These are phyloP conservation scores for Myxozyma melibiosi DNA, from an alignment of 805 yeast genomes.

Conservation along the genomic window DNA sequence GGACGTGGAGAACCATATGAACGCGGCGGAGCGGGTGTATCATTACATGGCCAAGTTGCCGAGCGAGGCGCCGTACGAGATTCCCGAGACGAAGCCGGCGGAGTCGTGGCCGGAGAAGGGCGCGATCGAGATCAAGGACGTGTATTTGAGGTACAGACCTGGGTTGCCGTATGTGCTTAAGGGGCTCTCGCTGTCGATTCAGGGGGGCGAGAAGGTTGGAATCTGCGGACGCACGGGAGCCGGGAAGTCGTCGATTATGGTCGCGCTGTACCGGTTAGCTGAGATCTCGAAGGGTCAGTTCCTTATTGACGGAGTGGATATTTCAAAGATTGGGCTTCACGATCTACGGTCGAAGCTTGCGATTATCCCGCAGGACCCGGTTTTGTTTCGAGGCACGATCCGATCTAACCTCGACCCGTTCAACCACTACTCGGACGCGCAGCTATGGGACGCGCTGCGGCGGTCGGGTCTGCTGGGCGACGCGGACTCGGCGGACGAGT, in stretches of 20 bases:
- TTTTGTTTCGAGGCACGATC: conserved; percentile 75
- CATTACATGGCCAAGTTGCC: conserved; percentile 65
- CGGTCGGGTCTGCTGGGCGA: conserved; percentile 46
- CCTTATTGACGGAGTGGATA: conserved; percentile 69
- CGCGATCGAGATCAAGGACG: conserved; percentile 57
- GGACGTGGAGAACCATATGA: conserved; percentile 74
- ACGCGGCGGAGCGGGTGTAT: conserved; percentile 70
- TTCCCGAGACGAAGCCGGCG: conserved; percentile 49
- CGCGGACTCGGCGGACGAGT: conserved; percentile 15
- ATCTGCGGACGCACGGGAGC: conserved; percentile 92
- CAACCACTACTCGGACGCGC: conserved; percentile 54
- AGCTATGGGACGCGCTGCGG: conserved; percentile 69
- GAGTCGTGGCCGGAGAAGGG: conserved; percentile 70
- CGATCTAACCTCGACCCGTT: conserved; percentile 82
- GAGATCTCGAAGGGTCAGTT: conserved; percentile 61
- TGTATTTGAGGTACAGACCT: conserved; percentile 62
- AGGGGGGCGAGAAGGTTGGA: conserved; percentile 71
- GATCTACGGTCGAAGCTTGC: conserved; percentile 73
- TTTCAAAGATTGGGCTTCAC: conserved; percentile 62
- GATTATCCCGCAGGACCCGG: conserved; percentile 90
- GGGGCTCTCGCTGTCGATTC: conserved; percentile 53
- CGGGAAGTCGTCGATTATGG: conserved; percentile 77
- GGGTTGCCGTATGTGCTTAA: conserved; percentile 68
- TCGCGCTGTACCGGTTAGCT: conserved; percentile 66
- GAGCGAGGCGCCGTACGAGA: conserved; percentile 65